Evolutionary conservation across 495 filamentous ascomycete genomes (phyloP), one percentile per base, ranked within the genome.

Genomic region (Hypoxylon crocopeplum): DNA sequence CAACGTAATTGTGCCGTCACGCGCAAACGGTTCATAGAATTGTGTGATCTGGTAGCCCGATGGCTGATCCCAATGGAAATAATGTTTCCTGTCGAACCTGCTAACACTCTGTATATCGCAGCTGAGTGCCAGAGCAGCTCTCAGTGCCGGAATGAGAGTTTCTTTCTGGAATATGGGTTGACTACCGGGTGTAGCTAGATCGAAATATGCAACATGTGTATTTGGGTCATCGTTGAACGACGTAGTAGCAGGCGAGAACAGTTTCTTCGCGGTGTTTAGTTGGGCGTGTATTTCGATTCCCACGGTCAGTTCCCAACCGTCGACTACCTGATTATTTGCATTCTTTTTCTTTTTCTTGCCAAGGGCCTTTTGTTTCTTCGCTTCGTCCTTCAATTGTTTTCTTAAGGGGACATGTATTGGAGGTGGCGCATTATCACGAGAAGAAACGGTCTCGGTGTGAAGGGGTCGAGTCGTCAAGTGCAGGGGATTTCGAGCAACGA

Each of bases 281-380:
- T 98, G 93, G 8, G 95, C 94, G 71, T 99, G 95, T 64, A 99
- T 92, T 75, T 99, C 94, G 64, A 99, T 89, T 38, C 94, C 94
- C 11, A 96, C 91, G 0, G 93, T 97, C 65, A 98, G 78, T 60
- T 94, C 88, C 93, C 93, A 98, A 21, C 81, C 78, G 15, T 82
- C 75, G 7, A 84, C 72, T 36, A 75, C 79, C 53, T 83, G 80
- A 49, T 78, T 79, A 48, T 76, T 72, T 46, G 29, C 64, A n/a
- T 81, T 82, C 27, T 69, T 67, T 30, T 69, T 75, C 50, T 70
- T 66, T 54, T 74, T 70, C 55, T 51, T 68, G 15, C 71, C 74
- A 0, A 63, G 66, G 0, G 67, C 53, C 56, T 77, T 81, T 37
- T 72, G 66, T 40, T 68, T 73, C 64, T 86, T 91, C 4, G 85